Conservation (phyloP, 768 basidiomycete species). For the Strobilomyces dryophilus region DNA sequence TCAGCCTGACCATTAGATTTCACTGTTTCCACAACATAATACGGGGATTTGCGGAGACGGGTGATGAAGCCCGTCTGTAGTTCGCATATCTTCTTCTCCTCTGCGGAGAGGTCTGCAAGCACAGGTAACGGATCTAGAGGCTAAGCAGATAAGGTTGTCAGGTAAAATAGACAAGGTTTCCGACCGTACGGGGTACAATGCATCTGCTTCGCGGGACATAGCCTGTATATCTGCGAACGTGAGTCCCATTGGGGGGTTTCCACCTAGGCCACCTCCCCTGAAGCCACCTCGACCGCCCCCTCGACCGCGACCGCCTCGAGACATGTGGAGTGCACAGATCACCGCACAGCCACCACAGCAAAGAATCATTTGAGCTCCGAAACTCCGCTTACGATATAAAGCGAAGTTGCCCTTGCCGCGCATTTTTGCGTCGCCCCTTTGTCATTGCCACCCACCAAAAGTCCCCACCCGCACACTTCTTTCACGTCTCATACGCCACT, state of each 20-base stretch:
- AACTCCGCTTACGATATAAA: slow-evolving; percentile 26
- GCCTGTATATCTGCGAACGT: slow-evolving; percentile 77
- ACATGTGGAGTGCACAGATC: slow-evolving; percentile 36
- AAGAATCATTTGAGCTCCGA: slow-evolving; percentile 20
- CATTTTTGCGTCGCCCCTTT: slow-evolving; percentile 27
- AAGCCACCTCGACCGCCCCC: slow-evolving; percentile 61
- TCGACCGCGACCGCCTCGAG: slow-evolving; percentile 47
- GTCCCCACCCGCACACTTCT: not conserved
- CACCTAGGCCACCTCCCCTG: slow-evolving; percentile 42
- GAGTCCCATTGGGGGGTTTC: slow-evolving; percentile 70
- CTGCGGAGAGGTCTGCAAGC: slow-evolving; percentile 58
- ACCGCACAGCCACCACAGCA: slow-evolving; percentile 7
- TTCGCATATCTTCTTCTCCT: slow-evolving; percentile 63
- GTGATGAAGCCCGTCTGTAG: slow-evolving; percentile 63
- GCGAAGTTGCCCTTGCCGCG: not conserved
- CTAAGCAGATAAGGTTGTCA: slow-evolving; percentile 36
- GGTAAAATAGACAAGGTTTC: slow-evolving; percentile 19
- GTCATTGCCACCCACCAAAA: slow-evolving; percentile 19
- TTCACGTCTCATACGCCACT: not conserved
- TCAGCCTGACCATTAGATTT: slow-evolving; percentile 52
- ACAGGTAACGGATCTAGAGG: slow-evolving; percentile 61
- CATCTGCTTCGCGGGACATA: slow-evolving; percentile 70
- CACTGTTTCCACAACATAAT: slow-evolving; percentile 68
- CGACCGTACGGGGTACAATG: slow-evolving; percentile 73
- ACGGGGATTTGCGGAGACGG: slow-evolving; percentile 65